Evolutionary conservation across 2,329 filamentous ascomycete genomes (phyloP), one percentile per base, ranked within the genome.

Genomic region (Clonostachys chloroleuca): DNA sequence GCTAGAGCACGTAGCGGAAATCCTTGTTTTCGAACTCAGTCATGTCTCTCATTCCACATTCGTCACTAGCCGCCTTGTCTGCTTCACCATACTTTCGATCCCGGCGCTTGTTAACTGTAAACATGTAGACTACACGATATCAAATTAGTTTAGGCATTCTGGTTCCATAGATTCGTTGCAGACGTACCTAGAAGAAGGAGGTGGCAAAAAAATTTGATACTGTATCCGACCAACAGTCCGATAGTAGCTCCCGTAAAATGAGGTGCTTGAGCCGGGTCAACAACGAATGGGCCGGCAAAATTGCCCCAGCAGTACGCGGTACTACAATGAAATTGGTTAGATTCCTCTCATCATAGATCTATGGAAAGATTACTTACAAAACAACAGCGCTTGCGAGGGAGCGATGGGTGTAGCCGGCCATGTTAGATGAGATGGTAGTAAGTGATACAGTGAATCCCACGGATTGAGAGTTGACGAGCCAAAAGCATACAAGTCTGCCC

Each of bases 1-100:
- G 24, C 8, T 30, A 62, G 6, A 63, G 49, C 7, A 71, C 67
- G 51, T 71, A 72, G 40, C 68, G 52, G 46, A 73, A 72, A 30
- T 69, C 59, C 50, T 64, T 69, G 47, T 72, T 72, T 48, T 70
- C 61, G 48, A 69, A 70, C 51, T 69, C 64, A 1, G 67, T 71
- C 36, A 59, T 48, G 46, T 70, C 67, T 45, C 59, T 58, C 66
- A 71, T 73, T 1, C 67, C 67, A 4, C 60, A 61, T 43, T 71
- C 66, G 17, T 67, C 55, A 57, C 61, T 59, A 36, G 52, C 42
- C 44, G 58, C 52, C 54, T 66, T 66, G 47, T 68, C 53, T 34
- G 64, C 53, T 24, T 57, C 49, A 7, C 66, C 60, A 48, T 69
- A 67, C 34, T 55, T 56, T 10, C 49, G 47, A 40, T 69, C 60